Evolutionary conservation across 257 asterid species (phyloP).

Genomic region (Solanum tacnaense): DNA sequence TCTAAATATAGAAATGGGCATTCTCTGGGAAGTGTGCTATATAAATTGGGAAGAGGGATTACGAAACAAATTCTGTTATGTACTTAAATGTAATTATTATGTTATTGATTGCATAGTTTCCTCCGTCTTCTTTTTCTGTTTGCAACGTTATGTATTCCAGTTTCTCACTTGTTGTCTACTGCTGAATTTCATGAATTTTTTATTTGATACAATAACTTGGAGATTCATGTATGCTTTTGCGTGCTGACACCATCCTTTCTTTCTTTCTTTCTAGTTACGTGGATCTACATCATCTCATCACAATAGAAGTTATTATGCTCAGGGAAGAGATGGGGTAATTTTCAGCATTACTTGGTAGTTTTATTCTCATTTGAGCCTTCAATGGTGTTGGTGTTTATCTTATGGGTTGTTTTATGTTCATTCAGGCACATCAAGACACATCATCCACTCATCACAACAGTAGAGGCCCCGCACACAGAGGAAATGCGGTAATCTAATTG

Average conservation of each 20-base stretch:
- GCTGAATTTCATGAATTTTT: not conserved
- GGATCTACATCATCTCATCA: not conserved
- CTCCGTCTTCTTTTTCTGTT: not conserved
- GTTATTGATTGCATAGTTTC: not conserved
- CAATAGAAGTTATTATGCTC: not conserved
- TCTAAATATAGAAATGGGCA: not conserved
- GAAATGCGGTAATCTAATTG: constrained; percentile 4
- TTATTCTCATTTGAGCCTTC: not conserved
- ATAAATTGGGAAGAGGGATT: not conserved
- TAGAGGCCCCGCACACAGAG: not conserved
- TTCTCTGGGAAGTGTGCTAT: not conserved
- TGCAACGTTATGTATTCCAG: not conserved
- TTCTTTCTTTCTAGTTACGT: not conserved
- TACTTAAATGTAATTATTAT: not conserved
- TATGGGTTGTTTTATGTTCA: not conserved
- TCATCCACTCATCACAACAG: constrained; percentile 3
- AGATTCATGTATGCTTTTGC: not conserved
- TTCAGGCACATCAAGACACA: constrained; percentile 7
- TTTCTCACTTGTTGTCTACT: not conserved
- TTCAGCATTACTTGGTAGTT: not conserved
- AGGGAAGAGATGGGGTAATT: constrained; percentile 2
- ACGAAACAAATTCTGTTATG: not conserved
- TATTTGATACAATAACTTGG: not conserved
- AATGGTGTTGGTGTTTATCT: not conserved
- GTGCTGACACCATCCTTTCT: not conserved